A percentile compares a stretch with the other conserved stretches of the same genome.
These are phyloP conservation scores for Crithidia sp. DNA, from an alignment of 208 protist species.

Conservation along the genomic window DNA sequence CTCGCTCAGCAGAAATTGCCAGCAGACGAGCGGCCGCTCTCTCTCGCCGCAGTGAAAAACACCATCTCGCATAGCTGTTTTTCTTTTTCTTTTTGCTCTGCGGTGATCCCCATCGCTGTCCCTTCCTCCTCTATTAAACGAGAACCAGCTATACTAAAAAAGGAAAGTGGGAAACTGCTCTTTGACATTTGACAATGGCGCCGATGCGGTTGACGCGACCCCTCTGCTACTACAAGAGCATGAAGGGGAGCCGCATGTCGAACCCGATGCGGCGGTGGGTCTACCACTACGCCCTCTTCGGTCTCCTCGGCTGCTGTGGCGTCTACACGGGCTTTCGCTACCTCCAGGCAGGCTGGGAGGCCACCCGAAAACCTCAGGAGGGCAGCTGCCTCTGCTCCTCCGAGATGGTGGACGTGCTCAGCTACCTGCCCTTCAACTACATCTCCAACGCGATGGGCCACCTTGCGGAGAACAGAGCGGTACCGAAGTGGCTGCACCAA, in stretches of 20 bases:
- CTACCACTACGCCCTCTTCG: constrained; percentile 66
- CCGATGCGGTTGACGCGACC: constrained; percentile 16
- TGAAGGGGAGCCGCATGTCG: constrained; percentile 32
- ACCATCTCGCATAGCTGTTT: too few relatives aligned
- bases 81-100: too few relatives aligned
- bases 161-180: too few relatives aligned
- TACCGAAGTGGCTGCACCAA: constrained; percentile 60
- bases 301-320: constrained; percentile 27
- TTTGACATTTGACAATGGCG: constrained; percentile 3
- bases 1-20: too few relatives aligned
- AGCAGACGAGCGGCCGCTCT: too few relatives aligned
- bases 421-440: constrained; percentile 69
- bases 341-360: constrained; percentile 67
- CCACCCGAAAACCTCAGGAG: constrained; percentile 29
- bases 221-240: constrained; percentile 64
- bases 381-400: constrained; percentile 58
- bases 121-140: too few relatives aligned
- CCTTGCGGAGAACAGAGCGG: constrained; percentile 39
- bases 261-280: constrained; percentile 83
- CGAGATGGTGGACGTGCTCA: constrained; percentile 66
- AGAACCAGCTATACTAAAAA: too few relatives aligned
- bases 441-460: constrained; percentile 57
- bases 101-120: too few relatives aligned
- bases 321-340: constrained; percentile 58
- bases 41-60: too few relatives aligned